Percentiles rank a stretch among this genome's conserved stretches.
These are phyloP conservation scores for Radiomyces spectabilis DNA, from an alignment of 192 early-diverging fungal genomes.

Conservation along the genomic window DNA sequence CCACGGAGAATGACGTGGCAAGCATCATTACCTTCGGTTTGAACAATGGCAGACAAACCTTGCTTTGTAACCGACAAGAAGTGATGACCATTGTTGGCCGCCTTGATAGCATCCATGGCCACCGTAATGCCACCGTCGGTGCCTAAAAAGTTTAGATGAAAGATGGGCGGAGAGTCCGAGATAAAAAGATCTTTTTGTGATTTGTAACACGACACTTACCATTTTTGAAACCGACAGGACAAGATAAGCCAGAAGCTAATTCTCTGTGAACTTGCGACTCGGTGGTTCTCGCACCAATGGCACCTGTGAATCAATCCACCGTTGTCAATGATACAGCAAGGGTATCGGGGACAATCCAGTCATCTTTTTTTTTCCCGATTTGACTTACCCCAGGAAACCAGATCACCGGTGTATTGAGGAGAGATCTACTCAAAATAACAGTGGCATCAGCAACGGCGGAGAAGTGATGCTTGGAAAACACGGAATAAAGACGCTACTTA, in stretches of 20 bases:
- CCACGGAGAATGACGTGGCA: conserved; percentile 96
- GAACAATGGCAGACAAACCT: conserved; percentile 73
- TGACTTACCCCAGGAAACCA: conserved; percentile 56
- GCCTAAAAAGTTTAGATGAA: conserved; percentile 18
- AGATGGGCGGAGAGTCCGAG: neutral
- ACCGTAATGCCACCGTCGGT: conserved; percentile 75
- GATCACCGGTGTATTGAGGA: conserved; percentile 75
- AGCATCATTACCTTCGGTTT: conserved; percentile 81
- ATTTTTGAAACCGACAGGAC: conserved; percentile 79
- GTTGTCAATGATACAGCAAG: no score
- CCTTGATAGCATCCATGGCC: conserved; percentile 89
- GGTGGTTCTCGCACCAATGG: conserved; percentile 78
- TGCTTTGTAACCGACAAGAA: conserved; percentile 85
- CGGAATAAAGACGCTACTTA: no score
- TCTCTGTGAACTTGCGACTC: conserved; percentile 82
- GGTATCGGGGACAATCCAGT: no score
- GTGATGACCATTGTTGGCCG: conserved; percentile 66
- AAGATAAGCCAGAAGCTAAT: conserved; percentile 73
- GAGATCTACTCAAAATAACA: conserved; percentile 37
- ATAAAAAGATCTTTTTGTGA: conserved; percentile 3
- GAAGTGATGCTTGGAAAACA: no score
- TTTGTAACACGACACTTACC: conserved; percentile 28
- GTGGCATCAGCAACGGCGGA: no score
- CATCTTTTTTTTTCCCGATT: neutral
- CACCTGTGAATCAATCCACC: conserved; percentile 37